Percentiles rank a stretch among this genome's conserved stretches.
Evolutionary conservation across 371 early-diverging fungal genomes (phyloP).

Genomic region (Mucor racemosus): DNA sequence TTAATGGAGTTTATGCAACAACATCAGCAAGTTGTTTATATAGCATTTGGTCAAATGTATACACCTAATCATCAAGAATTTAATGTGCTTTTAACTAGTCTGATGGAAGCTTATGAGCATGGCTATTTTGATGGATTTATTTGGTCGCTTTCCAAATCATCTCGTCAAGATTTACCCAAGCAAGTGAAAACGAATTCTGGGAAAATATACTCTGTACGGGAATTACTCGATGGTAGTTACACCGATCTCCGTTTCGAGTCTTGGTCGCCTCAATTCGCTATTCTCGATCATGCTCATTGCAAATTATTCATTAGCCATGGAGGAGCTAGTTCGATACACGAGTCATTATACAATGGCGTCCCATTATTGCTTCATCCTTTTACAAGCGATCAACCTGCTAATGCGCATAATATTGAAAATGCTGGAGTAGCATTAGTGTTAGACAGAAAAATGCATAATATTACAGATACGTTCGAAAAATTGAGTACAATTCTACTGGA

Average conservation of each 20-base stretch:
- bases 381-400: constrained; percentile 45
- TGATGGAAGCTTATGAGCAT: constrained; percentile 27
- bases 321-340: constrained; percentile 42
- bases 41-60: constrained; percentile 48
- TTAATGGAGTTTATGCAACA: constrained; percentile 22
- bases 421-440: constrained; percentile 13
- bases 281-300: constrained; percentile 40
- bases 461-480: constrained; percentile 14
- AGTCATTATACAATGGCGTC: constrained; percentile 36
- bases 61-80: constrained; percentile 16
- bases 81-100: constrained; percentile 18
- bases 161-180: constrained; percentile 14
- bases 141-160: constrained; percentile 29
- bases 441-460: constrained; percentile 5
- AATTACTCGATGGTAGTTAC: constrained; percentile 16
- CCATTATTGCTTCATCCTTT: constrained; percentile 39
- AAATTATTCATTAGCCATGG: constrained; percentile 49
- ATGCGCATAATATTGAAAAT: constrained; percentile 19
- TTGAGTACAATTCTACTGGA: constrained; percentile 1
- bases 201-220: constrained; percentile 5
- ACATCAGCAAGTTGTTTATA: constrained; percentile 32
- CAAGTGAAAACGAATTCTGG: constrained; percentile 20
- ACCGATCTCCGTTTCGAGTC: constrained; percentile 23
- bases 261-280: constrained; percentile 50
- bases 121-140: constrained; percentile 42